These are phyloP conservation scores for Scheffersomyces lignosus DNA, from an alignment of 805 yeast genomes.

Conservation along the genomic window DNA sequence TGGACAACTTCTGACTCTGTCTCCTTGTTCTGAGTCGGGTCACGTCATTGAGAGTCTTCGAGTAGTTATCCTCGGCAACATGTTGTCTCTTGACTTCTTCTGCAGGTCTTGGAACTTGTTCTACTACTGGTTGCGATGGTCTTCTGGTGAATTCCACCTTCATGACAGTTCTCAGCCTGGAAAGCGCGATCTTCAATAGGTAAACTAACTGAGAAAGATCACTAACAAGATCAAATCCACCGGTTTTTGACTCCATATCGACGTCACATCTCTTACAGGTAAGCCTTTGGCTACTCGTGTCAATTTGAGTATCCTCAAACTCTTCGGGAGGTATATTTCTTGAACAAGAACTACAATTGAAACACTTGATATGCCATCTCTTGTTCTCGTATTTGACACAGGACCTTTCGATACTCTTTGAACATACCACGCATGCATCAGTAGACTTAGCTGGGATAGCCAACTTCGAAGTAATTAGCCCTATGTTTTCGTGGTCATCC, in stretches of 20 bases:
- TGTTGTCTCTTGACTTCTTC: background rate
- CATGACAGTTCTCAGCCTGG: constrained; percentile 68
- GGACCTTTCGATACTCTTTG: constrained; percentile 78
- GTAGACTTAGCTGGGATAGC: constrained; percentile 60
- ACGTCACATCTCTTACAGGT: constrained; percentile 66
- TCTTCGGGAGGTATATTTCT: constrained; percentile 30
- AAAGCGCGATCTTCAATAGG: constrained; percentile 79
- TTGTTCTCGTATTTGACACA: constrained; percentile 61
- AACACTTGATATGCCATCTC: constrained; percentile 84
- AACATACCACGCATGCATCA: constrained; percentile 74
- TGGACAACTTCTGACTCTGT: constrained; percentile 59
- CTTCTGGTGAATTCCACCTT: constrained; percentile 14
- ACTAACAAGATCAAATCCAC: constrained; percentile 66
- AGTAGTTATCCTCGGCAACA: constrained; percentile 50
- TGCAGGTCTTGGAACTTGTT: background rate
- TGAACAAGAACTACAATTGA: constrained; percentile 62
- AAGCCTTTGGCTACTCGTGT: constrained; percentile 33
- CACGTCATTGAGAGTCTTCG: constrained; percentile 72
- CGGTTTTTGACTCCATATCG: constrained; percentile 36
- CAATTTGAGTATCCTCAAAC: constrained; percentile 48
- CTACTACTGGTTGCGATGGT: background rate
- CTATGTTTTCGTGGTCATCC: constrained; percentile 7
- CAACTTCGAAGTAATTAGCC: constrained; percentile 26
- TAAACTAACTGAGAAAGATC: constrained; percentile 73
- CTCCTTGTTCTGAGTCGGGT: constrained; percentile 73